These are phyloP conservation scores for Ustilago xerochloae DNA, from an alignment of 1,284 basidiomycete genomes.

Conservation along the genomic window DNA sequence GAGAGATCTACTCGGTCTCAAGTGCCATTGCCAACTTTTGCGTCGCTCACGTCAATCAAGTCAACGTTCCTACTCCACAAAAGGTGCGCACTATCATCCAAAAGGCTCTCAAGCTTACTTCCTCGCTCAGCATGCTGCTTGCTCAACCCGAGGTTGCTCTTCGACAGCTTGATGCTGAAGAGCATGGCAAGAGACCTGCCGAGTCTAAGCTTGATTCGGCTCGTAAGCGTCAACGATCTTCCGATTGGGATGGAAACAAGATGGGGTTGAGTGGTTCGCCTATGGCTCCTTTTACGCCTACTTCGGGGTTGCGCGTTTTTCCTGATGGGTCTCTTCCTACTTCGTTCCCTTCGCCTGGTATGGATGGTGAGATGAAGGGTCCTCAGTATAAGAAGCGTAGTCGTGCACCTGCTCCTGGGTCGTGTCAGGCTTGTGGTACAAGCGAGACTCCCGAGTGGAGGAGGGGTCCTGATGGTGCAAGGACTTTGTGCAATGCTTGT, in stretches of 20 bases:
- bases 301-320: constrained; percentile 27
- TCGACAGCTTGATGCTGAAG: constrained; percentile 41
- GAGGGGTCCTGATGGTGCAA: constrained; percentile 63
- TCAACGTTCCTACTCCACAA: constrained; percentile 33
- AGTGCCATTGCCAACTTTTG: constrained; percentile 54
- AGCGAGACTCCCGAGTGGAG: constrained; percentile 66
- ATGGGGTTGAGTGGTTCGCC: constrained; percentile 7
- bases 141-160: constrained; percentile 49
- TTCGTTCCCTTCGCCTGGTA: constrained; percentile 37
- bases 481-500: constrained; percentile 67
- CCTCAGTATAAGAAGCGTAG: constrained; percentile 66
- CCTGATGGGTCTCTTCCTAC: constrained; percentile 46
- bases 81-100: constrained; percentile 49
- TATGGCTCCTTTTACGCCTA: constrained; percentile 22
- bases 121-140: constrained; percentile 51
- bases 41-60: constrained; percentile 48
- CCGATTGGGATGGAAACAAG: constrained; percentile 38
- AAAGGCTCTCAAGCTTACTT: constrained; percentile 54
- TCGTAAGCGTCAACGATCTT: constrained; percentile 47
- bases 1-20: constrained; percentile 53
- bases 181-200: constrained; percentile 38
- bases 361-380: constrained; percentile 35
- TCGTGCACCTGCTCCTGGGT: constrained; percentile 62
- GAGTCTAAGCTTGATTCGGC: constrained; percentile 45
- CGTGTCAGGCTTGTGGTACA: constrained; percentile 61